Conservation (phyloP, 768 basidiomycete species). For the Tephrocybe sp. region DNA sequence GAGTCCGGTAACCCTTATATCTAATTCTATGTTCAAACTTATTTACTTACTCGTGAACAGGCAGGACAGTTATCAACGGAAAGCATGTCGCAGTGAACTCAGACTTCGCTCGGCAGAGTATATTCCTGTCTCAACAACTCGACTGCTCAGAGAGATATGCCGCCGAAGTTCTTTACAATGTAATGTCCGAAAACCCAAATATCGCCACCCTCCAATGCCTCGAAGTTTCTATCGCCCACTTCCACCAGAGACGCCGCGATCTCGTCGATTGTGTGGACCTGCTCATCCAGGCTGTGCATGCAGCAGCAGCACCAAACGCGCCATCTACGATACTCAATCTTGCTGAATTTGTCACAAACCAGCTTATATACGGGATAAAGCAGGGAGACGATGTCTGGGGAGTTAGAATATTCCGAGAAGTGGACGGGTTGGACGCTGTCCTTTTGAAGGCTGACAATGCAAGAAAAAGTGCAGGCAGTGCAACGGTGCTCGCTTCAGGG, state of each 20-base stretch:
- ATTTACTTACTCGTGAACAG: slow-evolving; percentile 37
- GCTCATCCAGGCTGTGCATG: slow-evolving; percentile 63
- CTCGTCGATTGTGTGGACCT: slow-evolving; percentile 69
- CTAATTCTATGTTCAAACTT: background rate
- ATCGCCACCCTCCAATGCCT: slow-evolving; percentile 52
- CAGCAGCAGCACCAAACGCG: slow-evolving; percentile 41
- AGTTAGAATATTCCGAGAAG: slow-evolving; percentile 54
- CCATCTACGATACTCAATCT: slow-evolving; percentile 50
- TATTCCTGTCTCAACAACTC: slow-evolving; percentile 80
- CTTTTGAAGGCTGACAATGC: slow-evolving; percentile 54
- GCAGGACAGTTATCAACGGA: slow-evolving; percentile 62
- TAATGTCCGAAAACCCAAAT: slow-evolving; percentile 66
- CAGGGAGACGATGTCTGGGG: slow-evolving; percentile 9
- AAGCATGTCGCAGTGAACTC: slow-evolving; percentile 70
- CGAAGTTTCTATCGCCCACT: slow-evolving; percentile 64
- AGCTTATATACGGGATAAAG: slow-evolving; percentile 30
- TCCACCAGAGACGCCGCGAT: slow-evolving; percentile 66
- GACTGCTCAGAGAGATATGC: slow-evolving; percentile 79
- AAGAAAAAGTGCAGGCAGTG: slow-evolving; percentile 60
- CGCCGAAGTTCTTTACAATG: slow-evolving; percentile 63
- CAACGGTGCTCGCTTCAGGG: slow-evolving; percentile 53
- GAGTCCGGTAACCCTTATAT: slow-evolving; percentile 50
- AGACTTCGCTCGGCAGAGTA: slow-evolving; percentile 73
- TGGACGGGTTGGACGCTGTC: slow-evolving; percentile 55
- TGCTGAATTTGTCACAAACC: slow-evolving; percentile 47